A percentile compares a stretch with the other conserved stretches of the same genome.
phyloP scores from a whole-genome alignment of 805 yeast genomes.

The Suhomyces pyralidae region DNA sequence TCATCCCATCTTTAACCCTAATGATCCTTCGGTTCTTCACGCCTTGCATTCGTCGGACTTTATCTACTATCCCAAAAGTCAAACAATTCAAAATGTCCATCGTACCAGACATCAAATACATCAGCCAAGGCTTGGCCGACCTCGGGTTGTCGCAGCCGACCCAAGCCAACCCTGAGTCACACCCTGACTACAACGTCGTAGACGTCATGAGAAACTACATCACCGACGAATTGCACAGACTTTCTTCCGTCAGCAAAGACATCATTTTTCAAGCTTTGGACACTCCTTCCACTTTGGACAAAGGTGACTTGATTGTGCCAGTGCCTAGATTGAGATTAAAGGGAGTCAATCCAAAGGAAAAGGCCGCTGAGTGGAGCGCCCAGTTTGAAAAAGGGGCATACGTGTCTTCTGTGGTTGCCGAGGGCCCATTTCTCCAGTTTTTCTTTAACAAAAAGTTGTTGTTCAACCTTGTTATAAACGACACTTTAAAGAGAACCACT shows the following conservation, averaged over 20 bases:
- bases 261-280: conserved; percentile 84
- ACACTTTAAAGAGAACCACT: conserved; percentile 56
- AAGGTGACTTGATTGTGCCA: conserved; percentile 92
- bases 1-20: not conserved
- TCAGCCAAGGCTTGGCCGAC: conserved; percentile 32
- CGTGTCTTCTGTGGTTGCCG: conserved; percentile 68
- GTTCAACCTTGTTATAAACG: conserved; percentile 66
- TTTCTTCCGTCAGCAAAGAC: conserved; percentile 67
- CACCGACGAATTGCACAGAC: conserved; percentile 66
- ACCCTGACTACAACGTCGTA: conserved; percentile 74
- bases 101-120: conserved; percentile 12
- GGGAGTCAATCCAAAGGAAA: conserved; percentile 78
- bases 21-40: not conserved
- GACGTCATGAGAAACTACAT: conserved; percentile 90
- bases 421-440: conserved; percentile 91
- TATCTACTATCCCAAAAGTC: not conserved
- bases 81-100: not conserved
- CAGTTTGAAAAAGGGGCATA: conserved; percentile 71
- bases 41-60: not conserved
- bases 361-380: conserved; percentile 68
- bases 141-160: conserved; percentile 45
- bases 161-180: conserved; percentile 49
- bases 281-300: conserved; percentile 78
- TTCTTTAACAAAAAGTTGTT: conserved; percentile 68
- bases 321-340: conserved; percentile 81